Base-by-base conservation (phyloP, 2,329 filamentous ascomycete species). In the Emergomyces pasteurianus region DNA sequence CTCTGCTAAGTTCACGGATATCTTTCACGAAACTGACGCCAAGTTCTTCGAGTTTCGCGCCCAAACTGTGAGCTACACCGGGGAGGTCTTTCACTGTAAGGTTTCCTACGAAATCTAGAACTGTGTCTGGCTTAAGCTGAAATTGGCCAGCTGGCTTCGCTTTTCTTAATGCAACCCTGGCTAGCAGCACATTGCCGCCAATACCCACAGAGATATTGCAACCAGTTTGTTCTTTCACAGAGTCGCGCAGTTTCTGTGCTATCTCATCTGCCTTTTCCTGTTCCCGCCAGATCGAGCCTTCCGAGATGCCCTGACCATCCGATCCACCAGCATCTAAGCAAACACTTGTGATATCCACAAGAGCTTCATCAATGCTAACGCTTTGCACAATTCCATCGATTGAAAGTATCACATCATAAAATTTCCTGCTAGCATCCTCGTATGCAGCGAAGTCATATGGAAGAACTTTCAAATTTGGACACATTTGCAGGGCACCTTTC, bases 391-490 rank as follows among this genome's bases (percentile, higher is more conserved):
- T 75, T 1, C 91, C 92, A 21, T 88, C 90, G 9, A 91, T 80
- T 6, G 84, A 82, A 40, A 97, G 75, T 12, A 99, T 89, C 1
- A 86, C 85, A 63, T 90, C 86, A 68, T 99, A 99, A 67, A 99
- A 99, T 2, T 84, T 80, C 60, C 84, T 82, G 69, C 94, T 99
- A 0, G 92, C 90, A 62, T 92, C 88, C 77, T 99, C 94, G 67
- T 99, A 99, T 0, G 86, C 92, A 1, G 89, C 87, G 70, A 97
- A 99, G 69, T 99, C 92, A 68, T 99, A 99, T 0, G 92, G 89
- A n/a, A 99, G 72, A 1, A 97, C 86, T 66, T 95, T 91, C 21
- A 99, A 78, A 26, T 90, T 84, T 0, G 92, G 87, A 69, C 91
- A 99, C 21, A 94, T 73, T 66, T 94, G 87, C 62, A 87, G 80